Evolutionary conservation across 2,329 filamentous ascomycete species (phyloP).

Genomic region (Mycogone perniciosa): DNA sequence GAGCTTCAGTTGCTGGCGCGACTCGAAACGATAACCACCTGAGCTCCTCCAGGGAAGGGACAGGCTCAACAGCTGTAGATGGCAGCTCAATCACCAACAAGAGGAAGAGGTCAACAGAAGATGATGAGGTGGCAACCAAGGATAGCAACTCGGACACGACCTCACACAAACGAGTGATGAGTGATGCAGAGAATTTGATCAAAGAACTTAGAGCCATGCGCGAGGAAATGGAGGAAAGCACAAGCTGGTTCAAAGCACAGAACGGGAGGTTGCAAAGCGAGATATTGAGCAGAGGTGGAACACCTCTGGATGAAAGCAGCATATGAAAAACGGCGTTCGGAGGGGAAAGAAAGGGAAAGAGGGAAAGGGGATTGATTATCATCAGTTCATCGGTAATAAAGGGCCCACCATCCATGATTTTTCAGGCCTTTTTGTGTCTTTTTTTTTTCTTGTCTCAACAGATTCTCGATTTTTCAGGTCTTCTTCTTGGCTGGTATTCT

Average conservation of each 20-base stretch:
- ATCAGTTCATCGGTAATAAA: constrained; percentile 9
- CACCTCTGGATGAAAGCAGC: constrained; percentile 30
- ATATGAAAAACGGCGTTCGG: constrained; percentile 15
- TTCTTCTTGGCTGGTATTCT: constrained; percentile 14
- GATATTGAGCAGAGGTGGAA: constrained; percentile 26
- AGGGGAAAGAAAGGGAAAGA: neutral
- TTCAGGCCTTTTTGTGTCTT: neutral
- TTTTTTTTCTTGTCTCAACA: constrained; percentile 4
- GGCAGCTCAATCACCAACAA: constrained; percentile 13
- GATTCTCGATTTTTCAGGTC: constrained; percentile 5
- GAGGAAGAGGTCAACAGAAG: constrained; percentile 17
- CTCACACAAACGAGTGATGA: constrained; percentile 35
- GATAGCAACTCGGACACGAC: neutral
- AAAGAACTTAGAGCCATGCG: constrained; percentile 36
- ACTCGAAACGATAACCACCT: neutral
- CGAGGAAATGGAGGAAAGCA: constrained; percentile 40
- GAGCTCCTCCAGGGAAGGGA: neutral
- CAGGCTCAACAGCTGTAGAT: neutral
- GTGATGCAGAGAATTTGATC: constrained; percentile 34
- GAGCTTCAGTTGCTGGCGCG: constrained; percentile 7
- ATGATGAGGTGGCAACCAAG: constrained; percentile 9
- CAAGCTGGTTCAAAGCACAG: constrained; percentile 42
- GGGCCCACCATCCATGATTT: neutral
- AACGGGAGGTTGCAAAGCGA: constrained; percentile 37
- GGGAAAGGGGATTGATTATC: neutral